Base-by-base conservation (phyloP, 2,329 filamentous ascomycete genomes). In the Leptographium lundbergii region DNA sequence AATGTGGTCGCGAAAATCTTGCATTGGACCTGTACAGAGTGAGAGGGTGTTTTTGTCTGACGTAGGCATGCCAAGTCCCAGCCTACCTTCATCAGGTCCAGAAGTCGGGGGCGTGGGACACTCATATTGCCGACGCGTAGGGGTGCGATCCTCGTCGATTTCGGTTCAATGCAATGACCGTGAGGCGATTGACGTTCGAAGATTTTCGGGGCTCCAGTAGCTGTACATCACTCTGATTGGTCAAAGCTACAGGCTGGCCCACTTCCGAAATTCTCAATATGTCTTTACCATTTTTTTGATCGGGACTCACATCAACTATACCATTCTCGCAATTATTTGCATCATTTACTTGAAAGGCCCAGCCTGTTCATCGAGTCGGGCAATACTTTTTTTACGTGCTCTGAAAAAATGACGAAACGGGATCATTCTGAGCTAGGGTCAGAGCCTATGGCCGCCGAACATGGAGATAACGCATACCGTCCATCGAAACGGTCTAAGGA, bases 1-100 rank as follows among this genome's bases (percentile, higher is more conserved):
- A 85, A 97, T 57, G 86, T 91, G 56, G 88, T 89, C 68, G 86
- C 86, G 78, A 97, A 99, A 75, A 97, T 83, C 71, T 86, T 84
- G 80, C 90, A 96, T 86, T 91, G 91, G 69, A 82, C 81, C 91
- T 96, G 67, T 10, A 14, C 22, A 27, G 45, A 9, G 58, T 58
- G 14, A 52, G 48, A 32, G 22, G 48, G 3, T n/a, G 19, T 50
- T 27, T 56, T 48, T n/a, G 22, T 48, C 36, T 61, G 45, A 11
- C 2, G 11, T 27, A 6, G 29, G 22, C 27, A 14, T 13, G 11
- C 7, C 2, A 6, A 22, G 17, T 2, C 17, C 25, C 56, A 3
- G 45, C 66, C 53, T 73, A 89, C 91, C 86, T 90, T 91, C 77
- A 92, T 82, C 63, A 96, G 81, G 69, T 90, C 87, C 64, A 86